Percentiles rank a stretch among this genome's conserved stretches.
phyloP scores from a whole-genome alignment of 805 yeast species.

The Nakazawaea molendinolei region DNA sequence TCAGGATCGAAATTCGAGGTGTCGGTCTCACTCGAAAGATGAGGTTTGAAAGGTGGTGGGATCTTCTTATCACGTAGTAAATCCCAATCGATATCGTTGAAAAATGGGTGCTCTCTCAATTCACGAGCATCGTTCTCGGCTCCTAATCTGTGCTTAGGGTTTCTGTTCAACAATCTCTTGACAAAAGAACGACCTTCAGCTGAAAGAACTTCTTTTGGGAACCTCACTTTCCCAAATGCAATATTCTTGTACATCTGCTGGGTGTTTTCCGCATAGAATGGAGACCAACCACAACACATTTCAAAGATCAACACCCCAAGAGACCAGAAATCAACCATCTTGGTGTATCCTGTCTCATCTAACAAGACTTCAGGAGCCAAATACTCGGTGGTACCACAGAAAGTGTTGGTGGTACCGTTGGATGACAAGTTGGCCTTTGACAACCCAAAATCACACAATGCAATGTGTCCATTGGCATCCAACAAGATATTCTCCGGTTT shows the following conservation, averaged over 20 bases:
- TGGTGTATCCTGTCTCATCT: constrained; percentile 95
- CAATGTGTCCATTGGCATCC: constrained; percentile 97
- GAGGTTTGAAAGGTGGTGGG: constrained; percentile 97
- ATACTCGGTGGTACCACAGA: constrained; percentile 98
- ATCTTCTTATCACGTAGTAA: constrained; percentile 68
- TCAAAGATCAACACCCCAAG: constrained; percentile 94
- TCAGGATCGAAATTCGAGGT: constrained; percentile 98
- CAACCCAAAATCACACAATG: constrained; percentile 94
- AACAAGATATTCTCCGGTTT: constrained; percentile 94
- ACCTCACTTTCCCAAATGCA: constrained; percentile 96
- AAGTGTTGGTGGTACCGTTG: constrained; percentile 90
- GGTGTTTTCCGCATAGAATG: constrained; percentile 94
- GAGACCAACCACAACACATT: constrained; percentile 99
- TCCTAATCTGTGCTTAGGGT: constrained; percentile 93
- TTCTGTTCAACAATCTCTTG: constrained; percentile 89
- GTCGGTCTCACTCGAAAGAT: constrained; percentile 82
- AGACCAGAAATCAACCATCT: constrained; percentile 99
- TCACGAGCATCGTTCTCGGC: constrained; percentile 90
- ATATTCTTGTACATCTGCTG: constrained; percentile 99
- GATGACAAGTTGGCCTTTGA: constrained; percentile 86
- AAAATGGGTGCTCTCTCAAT: constrained; percentile 86
- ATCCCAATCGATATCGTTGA: constrained; percentile 88
- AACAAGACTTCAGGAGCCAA: constrained; percentile 93
- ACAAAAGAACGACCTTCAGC: constrained; percentile 94
- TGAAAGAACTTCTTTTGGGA: constrained; percentile 91